Base-by-base conservation (phyloP, 345 rosid genomes). In the Citropsis articulata region DNA sequence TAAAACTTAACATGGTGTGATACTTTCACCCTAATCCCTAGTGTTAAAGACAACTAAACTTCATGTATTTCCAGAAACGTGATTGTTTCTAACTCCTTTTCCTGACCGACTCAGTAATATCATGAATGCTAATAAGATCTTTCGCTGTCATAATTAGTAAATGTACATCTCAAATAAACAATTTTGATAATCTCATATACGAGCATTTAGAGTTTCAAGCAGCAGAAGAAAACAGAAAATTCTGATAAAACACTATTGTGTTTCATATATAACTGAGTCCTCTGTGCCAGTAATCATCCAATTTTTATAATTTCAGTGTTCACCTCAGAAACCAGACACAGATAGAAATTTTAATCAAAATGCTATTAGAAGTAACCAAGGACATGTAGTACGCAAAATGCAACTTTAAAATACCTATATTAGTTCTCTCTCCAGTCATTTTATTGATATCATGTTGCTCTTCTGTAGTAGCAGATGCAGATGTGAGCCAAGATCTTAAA, bases 401-500 rank as follows among this genome's bases (percentile, higher is more conserved):
- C 53, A 40, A 38, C 73, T 78, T 33, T 35, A 60, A 62, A 60
- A 59, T 87, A 94, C 97, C 93, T 86, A 27, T 77, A 72, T 24
- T 71, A 71, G 59, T 77, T 75, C 67, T 74, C 27, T 82, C 85
- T 74, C 78, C 75, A 69, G 80, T 77, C 48, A 79, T 55, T 60
- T 66, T 53, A 65, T 59, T 84, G 72, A 79, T 31, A 64, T 72
- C 62, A 33, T 73, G 45, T 50, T n/a, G 81, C 78, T 80, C 83
- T 66, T 72, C 87, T 69, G 81, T 81, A 53, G 77, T 82, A 81
- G 85, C 83, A 56, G 90, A 81, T 65, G 86, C 82, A 81, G 94
- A 88, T 73, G 76, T 60, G 57, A 95, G 94, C 97, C 98, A 93
- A 76, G 94, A 91, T 84, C 84, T 86, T 83, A 93, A 81, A 77